Evolutionary conservation across 345 rosid genomes (phyloP).

Genomic region (Trapa incisa): DNA sequence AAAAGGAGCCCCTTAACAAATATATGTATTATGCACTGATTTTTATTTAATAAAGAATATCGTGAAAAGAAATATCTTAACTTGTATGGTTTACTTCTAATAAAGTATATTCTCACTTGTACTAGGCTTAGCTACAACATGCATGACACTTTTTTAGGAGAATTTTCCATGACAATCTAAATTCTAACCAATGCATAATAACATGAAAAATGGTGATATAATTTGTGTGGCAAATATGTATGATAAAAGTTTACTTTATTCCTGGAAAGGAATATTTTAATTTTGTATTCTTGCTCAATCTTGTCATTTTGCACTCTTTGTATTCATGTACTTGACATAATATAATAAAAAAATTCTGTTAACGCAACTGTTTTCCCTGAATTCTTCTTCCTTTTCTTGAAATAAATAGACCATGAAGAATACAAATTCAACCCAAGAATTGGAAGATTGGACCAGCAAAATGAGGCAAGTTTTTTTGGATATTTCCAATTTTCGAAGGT

Average conservation of each 20-base stretch:
- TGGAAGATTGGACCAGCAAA: constrained; percentile 36
- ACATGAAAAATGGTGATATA: no score
- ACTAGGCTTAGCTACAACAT: no score
- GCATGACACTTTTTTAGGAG: no score
- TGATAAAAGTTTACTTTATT: no score
- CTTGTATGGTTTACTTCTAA: background rate
- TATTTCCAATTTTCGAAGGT: constrained; percentile 37
- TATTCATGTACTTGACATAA: background rate
- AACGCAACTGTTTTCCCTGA: background rate
- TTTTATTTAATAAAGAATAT: background rate
- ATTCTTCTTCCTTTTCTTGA: constrained; percentile 1
- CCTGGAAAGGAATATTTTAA: no score
- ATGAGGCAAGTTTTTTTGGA: constrained; percentile 55
- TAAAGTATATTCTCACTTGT: background rate
- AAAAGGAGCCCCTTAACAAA: background rate
- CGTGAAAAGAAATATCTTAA: background rate
- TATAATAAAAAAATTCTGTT: background rate
- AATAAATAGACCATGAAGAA: constrained; percentile 38
- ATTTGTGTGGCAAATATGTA: no score
- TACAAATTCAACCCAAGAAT: constrained; percentile 37
- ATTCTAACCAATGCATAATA: no score
- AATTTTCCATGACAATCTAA: no score
- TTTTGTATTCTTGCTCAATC: background rate
- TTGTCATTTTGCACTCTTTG: background rate
- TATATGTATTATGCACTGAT: background rate